phyloP scores from a whole-genome alignment of 139 green algal genomes.

The Ulvella scutata region DNA sequence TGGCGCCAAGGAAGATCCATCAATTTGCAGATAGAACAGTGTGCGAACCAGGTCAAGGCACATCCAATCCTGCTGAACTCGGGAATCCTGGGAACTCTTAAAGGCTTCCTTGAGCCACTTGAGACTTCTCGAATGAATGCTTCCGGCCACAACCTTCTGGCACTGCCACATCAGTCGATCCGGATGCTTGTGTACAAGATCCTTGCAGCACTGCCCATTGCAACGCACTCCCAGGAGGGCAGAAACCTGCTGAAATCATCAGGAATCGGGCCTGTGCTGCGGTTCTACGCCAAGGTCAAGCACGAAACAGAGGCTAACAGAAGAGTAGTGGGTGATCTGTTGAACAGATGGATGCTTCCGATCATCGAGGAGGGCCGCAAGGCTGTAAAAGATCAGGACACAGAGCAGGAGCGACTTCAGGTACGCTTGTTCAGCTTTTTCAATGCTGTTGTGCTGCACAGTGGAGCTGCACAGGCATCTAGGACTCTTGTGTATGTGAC shows the following conservation, averaged over 20 bases:
- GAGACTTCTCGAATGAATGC: neutral
- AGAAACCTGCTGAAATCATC: neutral
- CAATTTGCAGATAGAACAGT: conserved; percentile 3
- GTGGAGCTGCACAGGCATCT: too few species aligned
- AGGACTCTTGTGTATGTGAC: too few species aligned
- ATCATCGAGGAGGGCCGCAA: neutral
- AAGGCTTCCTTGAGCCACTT: neutral
- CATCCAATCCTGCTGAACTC: neutral
- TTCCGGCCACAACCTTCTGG: neutral
- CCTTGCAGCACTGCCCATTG: neutral
- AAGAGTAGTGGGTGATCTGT: neutral
- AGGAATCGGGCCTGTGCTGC: neutral
- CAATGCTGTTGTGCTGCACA: too few species aligned
- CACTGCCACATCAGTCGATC: neutral
- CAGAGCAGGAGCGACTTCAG: neutral
- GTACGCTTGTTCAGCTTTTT: too few species aligned
- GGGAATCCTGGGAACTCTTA: neutral
- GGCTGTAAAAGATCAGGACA: neutral
- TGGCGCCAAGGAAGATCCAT: too few species aligned
- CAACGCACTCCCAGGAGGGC: neutral
- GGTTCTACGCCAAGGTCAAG: neutral
- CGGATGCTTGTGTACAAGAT: neutral
- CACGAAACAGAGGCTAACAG: neutral
- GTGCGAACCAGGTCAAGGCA: neutral
- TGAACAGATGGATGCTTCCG: neutral